These are phyloP conservation scores for Trichophyton rubrum DNA, from an alignment of 2,329 filamentous ascomycete species.

Conservation along the genomic window DNA sequence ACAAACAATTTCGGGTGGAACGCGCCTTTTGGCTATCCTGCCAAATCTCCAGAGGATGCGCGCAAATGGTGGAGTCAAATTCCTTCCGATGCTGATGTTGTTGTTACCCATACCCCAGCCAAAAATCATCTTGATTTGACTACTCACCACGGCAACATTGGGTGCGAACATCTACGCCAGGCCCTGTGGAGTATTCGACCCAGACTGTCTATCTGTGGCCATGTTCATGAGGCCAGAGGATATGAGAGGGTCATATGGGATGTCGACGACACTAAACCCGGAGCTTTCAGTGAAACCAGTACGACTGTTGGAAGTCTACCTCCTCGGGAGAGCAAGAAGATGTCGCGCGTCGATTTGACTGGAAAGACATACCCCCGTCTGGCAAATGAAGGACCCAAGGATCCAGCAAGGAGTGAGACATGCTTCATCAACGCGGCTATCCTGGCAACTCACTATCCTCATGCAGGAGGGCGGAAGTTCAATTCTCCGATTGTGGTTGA, in stretches of 20 bases:
- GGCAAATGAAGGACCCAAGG: slow-evolving; percentile 20
- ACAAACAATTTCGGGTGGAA: slow-evolving; percentile 35
- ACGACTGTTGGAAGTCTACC: slow-evolving; percentile 23
- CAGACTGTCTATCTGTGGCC: slow-evolving; percentile 43
- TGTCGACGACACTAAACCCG: not conserved
- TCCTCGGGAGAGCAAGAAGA: slow-evolving; percentile 40
- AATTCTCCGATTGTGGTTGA: slow-evolving; percentile 80
- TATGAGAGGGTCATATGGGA: slow-evolving; percentile 42
- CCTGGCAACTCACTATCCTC: slow-evolving; percentile 54
- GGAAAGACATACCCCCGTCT: slow-evolving; percentile 25
- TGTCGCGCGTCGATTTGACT: slow-evolving; percentile 43
- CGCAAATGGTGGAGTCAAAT: slow-evolving; percentile 38
- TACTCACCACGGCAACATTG: slow-evolving; percentile 24
- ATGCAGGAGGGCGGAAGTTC: slow-evolving; percentile 48
- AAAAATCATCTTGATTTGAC: slow-evolving; percentile 37
- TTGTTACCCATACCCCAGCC: slow-evolving; percentile 47
- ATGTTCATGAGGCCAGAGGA: slow-evolving; percentile 46
- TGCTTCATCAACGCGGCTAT: slow-evolving; percentile 72
- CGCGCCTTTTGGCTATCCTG: slow-evolving; percentile 38
- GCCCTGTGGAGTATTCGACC: slow-evolving; percentile 38
- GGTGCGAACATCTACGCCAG: slow-evolving; percentile 38
- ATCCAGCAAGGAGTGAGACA: slow-evolving; percentile 48
- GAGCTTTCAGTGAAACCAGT: slow-evolving; percentile 10
- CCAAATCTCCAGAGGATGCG: slow-evolving; percentile 24
- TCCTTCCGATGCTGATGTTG: slow-evolving; percentile 39